A percentile compares a stretch with the other conserved stretches of the same genome.
These are phyloP conservation scores for Leptodontidium sp. DNA, from an alignment of 2,329 filamentous ascomycete genomes.

Conservation along the genomic window DNA sequence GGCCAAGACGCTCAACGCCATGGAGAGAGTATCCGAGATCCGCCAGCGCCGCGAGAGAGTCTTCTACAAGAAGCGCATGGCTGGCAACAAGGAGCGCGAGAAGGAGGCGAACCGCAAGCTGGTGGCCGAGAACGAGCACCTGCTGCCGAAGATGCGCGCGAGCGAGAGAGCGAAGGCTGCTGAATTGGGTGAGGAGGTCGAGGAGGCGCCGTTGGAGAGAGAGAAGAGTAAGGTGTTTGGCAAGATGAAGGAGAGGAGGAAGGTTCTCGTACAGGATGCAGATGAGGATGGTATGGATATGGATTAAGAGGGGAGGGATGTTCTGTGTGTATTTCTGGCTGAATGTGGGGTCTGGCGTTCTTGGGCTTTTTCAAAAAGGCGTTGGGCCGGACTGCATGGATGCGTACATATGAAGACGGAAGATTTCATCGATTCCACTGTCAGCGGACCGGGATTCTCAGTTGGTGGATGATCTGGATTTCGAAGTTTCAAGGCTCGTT, in stretches of 20 bases:
- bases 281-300: slow-evolving; percentile 60
- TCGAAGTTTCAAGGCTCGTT: background rate
- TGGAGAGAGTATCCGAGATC: slow-evolving; percentile 91
- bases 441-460: background rate
- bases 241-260: slow-evolving; percentile 52
- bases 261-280: slow-evolving; percentile 49
- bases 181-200: slow-evolving; percentile 38
- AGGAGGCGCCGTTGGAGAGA: slow-evolving; percentile 61
- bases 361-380: slow-evolving; percentile 22
- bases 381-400: slow-evolving; percentile 24
- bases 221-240: slow-evolving; percentile 49
- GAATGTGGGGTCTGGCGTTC: slow-evolving; percentile 32
- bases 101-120: slow-evolving; percentile 83
- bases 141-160: slow-evolving; percentile 78
- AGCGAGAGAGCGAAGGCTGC: slow-evolving; percentile 58
- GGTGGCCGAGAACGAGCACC: slow-evolving; percentile 89
- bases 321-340: slow-evolving; percentile 18
- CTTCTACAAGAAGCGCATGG: slow-evolving; percentile 95
- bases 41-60: slow-evolving; percentile 82
- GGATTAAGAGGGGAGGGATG: slow-evolving; percentile 47
- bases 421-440: background rate
- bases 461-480: background rate
- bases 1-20: slow-evolving; percentile 86
- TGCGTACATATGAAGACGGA: slow-evolving; percentile 16
- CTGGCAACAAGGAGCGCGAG: slow-evolving; percentile 85